Percentiles rank a stretch among this genome's conserved stretches.
Evolutionary conservation across 371 early-diverging fungal species (phyloP).

Genomic region (Cokeromyces recurvatus): DNA sequence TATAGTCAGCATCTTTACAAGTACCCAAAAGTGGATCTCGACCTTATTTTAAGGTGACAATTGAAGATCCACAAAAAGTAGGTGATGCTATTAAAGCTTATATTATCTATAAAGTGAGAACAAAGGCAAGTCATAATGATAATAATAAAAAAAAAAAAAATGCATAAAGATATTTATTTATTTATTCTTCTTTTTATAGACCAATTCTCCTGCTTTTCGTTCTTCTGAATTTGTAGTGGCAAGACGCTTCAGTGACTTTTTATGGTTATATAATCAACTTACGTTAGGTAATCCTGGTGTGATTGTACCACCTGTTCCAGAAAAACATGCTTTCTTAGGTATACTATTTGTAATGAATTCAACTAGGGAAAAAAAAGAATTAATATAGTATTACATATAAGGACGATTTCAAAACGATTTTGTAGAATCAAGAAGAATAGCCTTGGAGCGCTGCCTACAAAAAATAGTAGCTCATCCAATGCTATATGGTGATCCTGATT

Average conservation of each 20-base stretch:
- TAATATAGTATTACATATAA: constrained; percentile 5
- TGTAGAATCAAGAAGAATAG: constrained; percentile 82
- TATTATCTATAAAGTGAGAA: constrained; percentile 84
- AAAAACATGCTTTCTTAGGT: constrained; percentile 88
- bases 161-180: too few species aligned
- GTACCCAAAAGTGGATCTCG: constrained; percentile 52
- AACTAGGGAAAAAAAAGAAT: background rate
- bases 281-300: constrained; percentile 79
- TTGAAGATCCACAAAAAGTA: constrained; percentile 88
- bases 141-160: background rate
- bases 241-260: constrained; percentile 89
- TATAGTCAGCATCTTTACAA: constrained; percentile 32
- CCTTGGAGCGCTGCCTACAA: constrained; percentile 77
- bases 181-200: constrained; percentile 37
- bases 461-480: constrained; percentile 83
- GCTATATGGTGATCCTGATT: constrained; percentile 77
- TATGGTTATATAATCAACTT: constrained; percentile 90
- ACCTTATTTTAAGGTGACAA: constrained; percentile 72
- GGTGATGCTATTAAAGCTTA: constrained; percentile 84
- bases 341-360: too few species aligned
- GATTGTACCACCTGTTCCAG: constrained; percentile 92
- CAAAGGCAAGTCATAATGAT: constrained; percentile 50
- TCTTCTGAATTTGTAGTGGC: constrained; percentile 75
- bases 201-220: constrained; percentile 71
- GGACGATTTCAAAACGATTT: constrained; percentile 96